A percentile compares a stretch with the other conserved stretches of the same genome.
phyloP scores from a whole-genome alignment of 306 rosid genomes.

The Acacia crassicarpa region DNA sequence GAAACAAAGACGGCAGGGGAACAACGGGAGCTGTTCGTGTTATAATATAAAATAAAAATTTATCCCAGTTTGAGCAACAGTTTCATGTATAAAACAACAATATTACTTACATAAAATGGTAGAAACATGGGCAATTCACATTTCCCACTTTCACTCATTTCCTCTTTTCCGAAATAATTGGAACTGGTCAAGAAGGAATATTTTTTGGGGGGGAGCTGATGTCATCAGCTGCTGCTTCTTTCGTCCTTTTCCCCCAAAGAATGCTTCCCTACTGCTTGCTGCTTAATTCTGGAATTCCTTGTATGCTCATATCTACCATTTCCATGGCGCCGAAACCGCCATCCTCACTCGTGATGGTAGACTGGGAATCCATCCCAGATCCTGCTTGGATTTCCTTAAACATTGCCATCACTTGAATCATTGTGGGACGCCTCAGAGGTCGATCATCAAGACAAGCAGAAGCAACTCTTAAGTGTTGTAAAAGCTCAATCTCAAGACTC shows the following conservation, averaged over 20 bases:
- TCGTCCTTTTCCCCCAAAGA: constrained; percentile 25
- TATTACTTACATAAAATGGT: constrained; percentile 64
- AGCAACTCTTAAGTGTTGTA: constrained; percentile 62
- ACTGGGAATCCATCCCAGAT: constrained; percentile 60
- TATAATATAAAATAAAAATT: constrained; percentile 37
- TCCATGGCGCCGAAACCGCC: constrained; percentile 45
- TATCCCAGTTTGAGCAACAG: constrained; percentile 39
- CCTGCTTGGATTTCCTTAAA: constrained; percentile 78
- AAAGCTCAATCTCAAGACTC: constrained; percentile 56
- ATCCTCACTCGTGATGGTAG: constrained; percentile 48
- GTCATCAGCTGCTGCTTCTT: constrained; percentile 20
- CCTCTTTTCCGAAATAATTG: not conserved
- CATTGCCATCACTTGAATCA: constrained; percentile 70
- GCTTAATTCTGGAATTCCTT: constrained; percentile 55
- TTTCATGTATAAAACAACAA: constrained; percentile 50
- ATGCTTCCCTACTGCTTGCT: constrained; percentile 46
- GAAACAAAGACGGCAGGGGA: constrained; percentile 9
- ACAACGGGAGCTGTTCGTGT: constrained; percentile 48
- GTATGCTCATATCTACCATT: constrained; percentile 65
- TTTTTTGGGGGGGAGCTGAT: constrained; percentile 27
- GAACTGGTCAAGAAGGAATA: constrained; percentile 17
- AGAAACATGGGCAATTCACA: constrained; percentile 41
- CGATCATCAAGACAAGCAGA: constrained; percentile 68
- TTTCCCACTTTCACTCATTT: constrained; percentile 18
- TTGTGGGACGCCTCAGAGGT: constrained; percentile 59